Evolutionary conservation across 139 green algal genomes (phyloP), one percentile per base, ranked within the genome.

Genomic region (Pleodorina starrii): DNA sequence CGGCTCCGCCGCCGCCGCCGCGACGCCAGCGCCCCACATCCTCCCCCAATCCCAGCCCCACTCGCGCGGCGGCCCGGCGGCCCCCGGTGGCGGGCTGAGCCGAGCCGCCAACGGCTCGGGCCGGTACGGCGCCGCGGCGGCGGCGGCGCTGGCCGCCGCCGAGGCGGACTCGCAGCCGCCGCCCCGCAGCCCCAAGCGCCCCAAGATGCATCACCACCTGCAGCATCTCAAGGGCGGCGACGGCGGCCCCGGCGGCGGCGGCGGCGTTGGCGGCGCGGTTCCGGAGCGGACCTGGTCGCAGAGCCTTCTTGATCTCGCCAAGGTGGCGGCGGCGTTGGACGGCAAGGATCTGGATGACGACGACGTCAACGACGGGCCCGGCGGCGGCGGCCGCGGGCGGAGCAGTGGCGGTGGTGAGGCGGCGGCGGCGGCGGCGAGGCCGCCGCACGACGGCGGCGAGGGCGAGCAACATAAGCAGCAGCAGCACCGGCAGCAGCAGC

Each of bases 251-350:
- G 44, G 74, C n/a, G 19, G 10, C 14, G 16, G 12, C 9, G 29
- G 46, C n/a, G 29, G n/a, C n/a, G n/a, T n/a, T n/a, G 21, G 3
- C 29, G 54, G 54, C 29, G 54, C 54, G 21, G 54, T 12, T 2
- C 54, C 78, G 9, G 21, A 85, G 51, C 78, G 54, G 27, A 42
- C 36, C 50, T 73, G 54, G 66, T 81, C 66, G 12, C 46, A 71
- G 68, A 88, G 46, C 46, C 83, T 88, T n/a, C 83, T 81, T 1
- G 83, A 88, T 14, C 83, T 88, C 23, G 83, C 83, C 21, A 88
- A 88, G 46, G 83, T 46, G 32, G 83, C 83, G 5, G 83, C 83
- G 19, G 83, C 44, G 23, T 66, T 88, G 32, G 83, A 88, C 32
- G 83, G 83, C 1, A 2, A 36, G 7, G 68, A 88, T 25, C 44